Evolutionary conservation across 2,329 filamentous ascomycete species (phyloP), one percentile per base, ranked within the genome.

Genomic region (Mycosphaerella sp.): DNA sequence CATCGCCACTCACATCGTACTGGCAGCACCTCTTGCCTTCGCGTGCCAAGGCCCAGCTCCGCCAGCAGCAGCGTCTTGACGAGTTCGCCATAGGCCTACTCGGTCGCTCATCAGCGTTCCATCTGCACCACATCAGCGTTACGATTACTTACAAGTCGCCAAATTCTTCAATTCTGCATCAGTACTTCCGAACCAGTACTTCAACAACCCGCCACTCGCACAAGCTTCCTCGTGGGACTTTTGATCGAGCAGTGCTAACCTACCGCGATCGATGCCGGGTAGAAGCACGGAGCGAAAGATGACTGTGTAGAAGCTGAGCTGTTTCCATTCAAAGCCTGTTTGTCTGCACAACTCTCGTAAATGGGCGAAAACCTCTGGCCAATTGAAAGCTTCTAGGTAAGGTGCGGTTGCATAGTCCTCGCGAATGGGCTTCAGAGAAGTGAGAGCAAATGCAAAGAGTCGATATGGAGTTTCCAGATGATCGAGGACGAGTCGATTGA

Each of bases 171-270:
- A 77, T 45, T 85, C 75, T 39, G 68, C 72, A 70, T 94, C 82
- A 16, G 85, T 84, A 30, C 73, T 75, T 2, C 89, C 88, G 68
- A 94, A 95, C 89, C 90, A 95, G 70, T 96, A 95, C 69, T 95
- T 95, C 64, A 95, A 71, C 64, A 96, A 79, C 0, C 89, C 89
- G 5, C 89, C 89, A 62, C 82, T 87, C 35, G 78, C 78, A 14
- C 84, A 84, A 10, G 90, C 90, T 67, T 95, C 89, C 18, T 79
- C 76, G 67, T 95, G 89, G 6, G 86, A 86, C 53, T 81, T 81
- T 64, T 84, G 83, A 69, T 95, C 90, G 28, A 95, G 76, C 21
- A 77, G 75, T 36, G 83, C 83, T 35, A 95, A 77, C 52, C 85
- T 76, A 9, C 79, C 79, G 53, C 81, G 81, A 56, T 88, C 81